Conservation (phyloP, 495 filamentous ascomycete species). For the Filosporella fistucella region DNA sequence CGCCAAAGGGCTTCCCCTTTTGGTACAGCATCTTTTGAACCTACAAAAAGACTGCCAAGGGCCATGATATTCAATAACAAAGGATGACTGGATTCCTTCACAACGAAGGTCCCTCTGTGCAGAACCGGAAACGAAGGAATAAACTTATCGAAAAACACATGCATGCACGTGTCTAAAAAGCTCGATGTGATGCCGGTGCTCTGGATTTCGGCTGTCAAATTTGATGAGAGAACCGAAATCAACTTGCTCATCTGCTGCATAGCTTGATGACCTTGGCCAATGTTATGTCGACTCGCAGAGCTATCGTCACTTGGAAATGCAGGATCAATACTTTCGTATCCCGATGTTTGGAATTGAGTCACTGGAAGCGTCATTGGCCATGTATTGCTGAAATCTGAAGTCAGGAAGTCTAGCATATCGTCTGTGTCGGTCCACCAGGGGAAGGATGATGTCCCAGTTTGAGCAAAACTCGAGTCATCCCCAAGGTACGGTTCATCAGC, state of each 20-base stretch:
- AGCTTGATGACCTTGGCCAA: conserved; percentile 7
- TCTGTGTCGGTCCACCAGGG: neutral
- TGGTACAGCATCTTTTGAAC: conserved; percentile 5
- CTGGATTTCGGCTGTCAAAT: conserved; percentile 6
- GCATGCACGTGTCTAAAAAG: conserved; percentile 11
- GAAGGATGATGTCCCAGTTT: neutral
- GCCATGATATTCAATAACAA: conserved; percentile 13
- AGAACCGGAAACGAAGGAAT: conserved; percentile 8
- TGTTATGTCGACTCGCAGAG: neutral
- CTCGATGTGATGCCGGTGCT: conserved; percentile 6
- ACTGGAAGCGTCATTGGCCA: conserved; percentile 1
- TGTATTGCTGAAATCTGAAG: neutral
- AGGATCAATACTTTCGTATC: too few species aligned
- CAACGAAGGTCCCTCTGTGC: conserved; percentile 3
- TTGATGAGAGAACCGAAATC: conserved; percentile 5
- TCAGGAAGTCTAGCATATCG: conserved; percentile 4
- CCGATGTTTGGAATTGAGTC: neutral
- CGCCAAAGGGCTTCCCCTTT: conserved; percentile 9
- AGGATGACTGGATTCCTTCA: conserved; percentile 9
- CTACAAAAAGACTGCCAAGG: conserved; percentile 8
- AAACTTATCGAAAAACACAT: conserved; percentile 13
- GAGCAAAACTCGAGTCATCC: neutral
- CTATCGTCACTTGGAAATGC: neutral
- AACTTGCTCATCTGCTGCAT: conserved; percentile 12
- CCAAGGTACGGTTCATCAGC: too few species aligned